phyloP scores from a whole-genome alignment of 75 land plant genomes.

The Selaginella moellendorffii region DNA sequence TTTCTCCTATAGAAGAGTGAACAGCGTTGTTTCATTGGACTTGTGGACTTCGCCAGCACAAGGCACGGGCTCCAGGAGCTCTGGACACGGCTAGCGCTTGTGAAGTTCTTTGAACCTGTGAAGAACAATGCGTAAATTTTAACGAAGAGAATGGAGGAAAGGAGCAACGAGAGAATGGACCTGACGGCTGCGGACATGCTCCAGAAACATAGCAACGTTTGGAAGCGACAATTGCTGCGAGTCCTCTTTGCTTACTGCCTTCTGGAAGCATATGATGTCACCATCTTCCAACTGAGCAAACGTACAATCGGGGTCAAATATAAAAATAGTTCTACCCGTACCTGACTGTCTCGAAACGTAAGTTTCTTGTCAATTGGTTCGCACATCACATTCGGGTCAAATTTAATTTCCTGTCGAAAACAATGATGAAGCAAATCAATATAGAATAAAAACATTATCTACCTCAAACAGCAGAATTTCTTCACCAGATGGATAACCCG shows the following conservation, averaged over 20 bases:
- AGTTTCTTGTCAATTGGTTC: slow-evolving; percentile 66
- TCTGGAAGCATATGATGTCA: slow-evolving; percentile 9
- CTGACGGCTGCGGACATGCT: slow-evolving; percentile 5
- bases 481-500: slow-evolving; percentile 68
- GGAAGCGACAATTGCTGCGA: neutral
- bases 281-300: slow-evolving; percentile 7
- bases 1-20: too few relatives aligned
- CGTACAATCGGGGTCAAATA: too few relatives aligned
- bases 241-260: neutral
- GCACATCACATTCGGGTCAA: slow-evolving; percentile 97
- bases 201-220: slow-evolving; percentile 1
- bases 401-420: slow-evolving; percentile 99
- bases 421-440: too few relatives aligned
- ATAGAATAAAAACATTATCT: neutral
- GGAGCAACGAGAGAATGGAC: neutral
- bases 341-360: slow-evolving; percentile 74
- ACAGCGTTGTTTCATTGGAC: slow-evolving; percentile 3
- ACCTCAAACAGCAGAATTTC: slow-evolving; percentile 94
- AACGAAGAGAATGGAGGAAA: neutral
- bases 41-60: neutral
- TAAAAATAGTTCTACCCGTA: too few relatives aligned
- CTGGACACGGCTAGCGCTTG: neutral
- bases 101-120: neutral
- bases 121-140: neutral
- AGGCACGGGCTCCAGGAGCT: slow-evolving; percentile 4